Conservation (phyloP, 139 green algal genomes). For the Closterium sp. region DNA sequence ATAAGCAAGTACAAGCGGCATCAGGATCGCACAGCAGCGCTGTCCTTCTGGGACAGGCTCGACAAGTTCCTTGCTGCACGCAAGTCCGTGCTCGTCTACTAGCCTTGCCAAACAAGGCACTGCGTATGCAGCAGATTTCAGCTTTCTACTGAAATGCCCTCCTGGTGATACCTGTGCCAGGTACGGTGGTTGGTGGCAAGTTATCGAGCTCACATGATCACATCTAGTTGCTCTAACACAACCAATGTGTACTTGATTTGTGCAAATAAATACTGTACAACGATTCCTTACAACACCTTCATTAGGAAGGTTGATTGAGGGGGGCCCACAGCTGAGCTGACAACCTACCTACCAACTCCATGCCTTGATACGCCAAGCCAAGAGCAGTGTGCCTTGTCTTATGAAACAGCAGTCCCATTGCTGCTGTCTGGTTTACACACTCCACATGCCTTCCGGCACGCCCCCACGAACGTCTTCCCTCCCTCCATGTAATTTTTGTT, state of each 20-base stretch:
- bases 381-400: too few species aligned
- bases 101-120: not conserved
- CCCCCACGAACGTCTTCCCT: not conserved
- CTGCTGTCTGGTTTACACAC: not conserved
- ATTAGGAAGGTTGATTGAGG: not conserved
- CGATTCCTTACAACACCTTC: not conserved
- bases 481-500: not conserved
- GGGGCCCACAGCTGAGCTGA: not conserved
- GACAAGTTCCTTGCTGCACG: slow-evolving; percentile 23
- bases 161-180: not conserved
- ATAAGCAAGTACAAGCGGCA: slow-evolving; percentile 48
- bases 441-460: not conserved
- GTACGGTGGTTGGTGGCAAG: too few species aligned
- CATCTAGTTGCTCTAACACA: too few species aligned
- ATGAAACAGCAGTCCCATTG: not conserved
- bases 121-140: too few species aligned
- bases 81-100: slow-evolving; percentile 21
- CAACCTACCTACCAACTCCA: too few species aligned
- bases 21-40: slow-evolving; percentile 25
- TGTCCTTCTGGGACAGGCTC: slow-evolving; percentile 42
- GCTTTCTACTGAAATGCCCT: too few species aligned
- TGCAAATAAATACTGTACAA: not conserved
- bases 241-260: too few species aligned
- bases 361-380: too few species aligned
- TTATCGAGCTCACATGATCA: too few species aligned